Evolutionary conservation across 2,329 filamentous ascomycete species (phyloP), one percentile per base, ranked within the genome.

Genomic region (Capronia americana): DNA sequence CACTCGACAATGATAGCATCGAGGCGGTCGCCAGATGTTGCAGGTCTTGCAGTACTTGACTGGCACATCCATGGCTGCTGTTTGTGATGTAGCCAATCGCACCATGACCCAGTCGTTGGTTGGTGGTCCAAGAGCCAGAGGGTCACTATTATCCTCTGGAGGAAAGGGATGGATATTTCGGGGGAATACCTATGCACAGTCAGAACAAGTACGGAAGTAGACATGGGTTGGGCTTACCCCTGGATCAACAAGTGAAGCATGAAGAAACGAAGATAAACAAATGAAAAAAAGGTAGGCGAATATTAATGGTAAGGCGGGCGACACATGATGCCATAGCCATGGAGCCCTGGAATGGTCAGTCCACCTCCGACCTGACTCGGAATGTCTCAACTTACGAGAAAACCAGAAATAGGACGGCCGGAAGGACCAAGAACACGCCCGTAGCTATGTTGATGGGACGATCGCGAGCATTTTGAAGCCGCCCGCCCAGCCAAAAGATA

Each of bases 11-110:
- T 99, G 95, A 76, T 99, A 96, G 65, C 92, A 93, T 65, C 95
- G 91, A 30, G 94, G 93, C 41, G 95, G 95, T 1, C 95, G 91
- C 95, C 95, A 99, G 72, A 99, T 93, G 75, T 93, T 93, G 83
- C 95, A 99, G 20, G 93, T 96, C 76, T 93, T 94, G 86, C 95
- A 99, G 80, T 96, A 97, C 80, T 99, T 98, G 68, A 94, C 93
- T 0, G 95, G 95, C 1, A 99, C 93, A 77, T 99, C 95, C 92
- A 99, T 97, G 5, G 93, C 93, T 8, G 93, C 90, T 34, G 91
- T 90, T 30, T 81, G 81, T 10, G 87, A 88, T 66, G 89, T 90
- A 44, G 90, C 87, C 10, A 92, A 92, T 74, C 93, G 91, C 72
- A 98, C 91, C 82, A 96, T 87, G 7, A 92, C 91, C 95, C 95